Percentiles rank a stretch among this genome's conserved stretches.
Evolutionary conservation across 371 early-diverging fungal genomes (phyloP).

Genomic region (Syncephalastrum sp.): DNA sequence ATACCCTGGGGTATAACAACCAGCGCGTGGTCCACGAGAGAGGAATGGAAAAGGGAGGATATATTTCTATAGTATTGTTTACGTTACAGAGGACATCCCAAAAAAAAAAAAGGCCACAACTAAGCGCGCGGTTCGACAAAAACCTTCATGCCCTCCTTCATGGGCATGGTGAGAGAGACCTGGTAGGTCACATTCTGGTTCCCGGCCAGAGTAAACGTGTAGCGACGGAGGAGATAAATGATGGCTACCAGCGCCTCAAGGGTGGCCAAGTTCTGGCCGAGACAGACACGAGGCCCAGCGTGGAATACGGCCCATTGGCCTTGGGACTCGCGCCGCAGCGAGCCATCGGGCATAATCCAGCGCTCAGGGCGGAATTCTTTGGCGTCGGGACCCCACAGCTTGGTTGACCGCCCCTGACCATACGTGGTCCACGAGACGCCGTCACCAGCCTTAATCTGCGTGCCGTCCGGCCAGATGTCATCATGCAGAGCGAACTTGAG

Average conservation of each 20-base stretch:
- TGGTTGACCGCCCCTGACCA: conserved; percentile 49
- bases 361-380: conserved; percentile 61
- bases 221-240: conserved; percentile 34
- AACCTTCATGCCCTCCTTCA: conserved; percentile 45
- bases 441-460: conserved; percentile 56
- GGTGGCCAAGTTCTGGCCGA: conserved; percentile 51
- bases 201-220: conserved; percentile 39
- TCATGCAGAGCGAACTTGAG: conserved; percentile 66
- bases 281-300: conserved; percentile 71
- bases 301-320: conserved; percentile 59
- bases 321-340: conserved; percentile 36
- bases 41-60: no score
- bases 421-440: conserved; percentile 52
- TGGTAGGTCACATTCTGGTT: conserved; percentile 33
- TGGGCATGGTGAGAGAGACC: conserved; percentile 45
- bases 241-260: conserved; percentile 44
- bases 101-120: no score
- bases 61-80: no score
- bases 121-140: conserved; percentile 21
- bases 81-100: no score
- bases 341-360: conserved; percentile 49
- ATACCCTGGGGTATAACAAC: no score
- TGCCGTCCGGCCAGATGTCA: conserved; percentile 71
- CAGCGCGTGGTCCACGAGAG: no score
- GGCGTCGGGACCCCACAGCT: conserved; percentile 63